Conservation (phyloP, 2,329 filamentous ascomycete species). For the Apiospora arundinis region DNA sequence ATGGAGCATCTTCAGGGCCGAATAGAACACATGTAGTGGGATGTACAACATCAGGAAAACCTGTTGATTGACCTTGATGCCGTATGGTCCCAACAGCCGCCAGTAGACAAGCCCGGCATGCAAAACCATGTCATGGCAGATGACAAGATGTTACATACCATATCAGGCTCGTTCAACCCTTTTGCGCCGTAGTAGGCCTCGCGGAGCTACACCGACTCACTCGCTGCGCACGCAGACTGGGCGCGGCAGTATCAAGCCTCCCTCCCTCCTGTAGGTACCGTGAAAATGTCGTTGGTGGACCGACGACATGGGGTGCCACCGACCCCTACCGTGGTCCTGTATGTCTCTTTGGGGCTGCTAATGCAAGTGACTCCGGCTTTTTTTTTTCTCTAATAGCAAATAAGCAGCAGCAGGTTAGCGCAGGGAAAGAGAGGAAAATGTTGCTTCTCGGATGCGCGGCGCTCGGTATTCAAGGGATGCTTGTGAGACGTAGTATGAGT, state of each 20-base stretch:
- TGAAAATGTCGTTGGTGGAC: not conserved
- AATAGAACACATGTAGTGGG: not conserved
- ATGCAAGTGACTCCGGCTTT: slow-evolving; percentile 10
- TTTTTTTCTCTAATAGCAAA: not conserved
- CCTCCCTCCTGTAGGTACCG: not conserved
- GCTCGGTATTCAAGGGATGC: slow-evolving; percentile 15
- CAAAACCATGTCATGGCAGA: not conserved
- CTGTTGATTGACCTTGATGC: not conserved
- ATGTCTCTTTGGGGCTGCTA: slow-evolving; percentile 9
- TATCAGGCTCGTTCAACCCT: not conserved
- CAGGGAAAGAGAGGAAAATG: not conserved
- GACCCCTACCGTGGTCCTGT: not conserved
- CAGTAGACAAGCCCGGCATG: not conserved
- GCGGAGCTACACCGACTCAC: not conserved
- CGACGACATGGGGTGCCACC: slow-evolving; percentile 2
- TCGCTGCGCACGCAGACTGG: not conserved
- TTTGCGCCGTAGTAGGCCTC: not conserved
- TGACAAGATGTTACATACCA: not conserved
- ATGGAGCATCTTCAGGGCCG: slow-evolving; percentile 7
- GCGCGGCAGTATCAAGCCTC: not conserved
- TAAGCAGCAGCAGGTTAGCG: not conserved
- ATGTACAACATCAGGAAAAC: not conserved
- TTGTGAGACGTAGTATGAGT: not conserved
- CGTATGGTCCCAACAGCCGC: not conserved
- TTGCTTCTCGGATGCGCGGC: slow-evolving; percentile 13